Percentiles rank a stretch among this genome's conserved stretches.
These are phyloP conservation scores for Neurospora sp. DNA, from an alignment of 495 filamentous ascomycete species.

Conservation along the genomic window DNA sequence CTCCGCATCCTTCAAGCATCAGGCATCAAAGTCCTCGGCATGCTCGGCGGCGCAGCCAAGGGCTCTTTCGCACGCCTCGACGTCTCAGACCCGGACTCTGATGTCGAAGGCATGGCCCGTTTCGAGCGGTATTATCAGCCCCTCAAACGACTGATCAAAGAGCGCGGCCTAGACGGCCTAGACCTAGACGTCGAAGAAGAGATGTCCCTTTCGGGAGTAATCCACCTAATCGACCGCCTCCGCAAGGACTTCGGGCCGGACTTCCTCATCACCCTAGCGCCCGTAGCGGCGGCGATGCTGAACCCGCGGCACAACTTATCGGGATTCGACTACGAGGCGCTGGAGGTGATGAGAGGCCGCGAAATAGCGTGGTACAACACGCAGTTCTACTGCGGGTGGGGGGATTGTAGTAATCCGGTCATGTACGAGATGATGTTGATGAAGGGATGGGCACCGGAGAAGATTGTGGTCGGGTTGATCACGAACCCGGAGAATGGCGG, in stretches of 20 bases:
- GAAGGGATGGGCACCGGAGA: slow-evolving; percentile 68
- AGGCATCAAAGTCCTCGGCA: slow-evolving; percentile 66
- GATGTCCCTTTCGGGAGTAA: slow-evolving; percentile 61
- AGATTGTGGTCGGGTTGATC: slow-evolving; percentile 65
- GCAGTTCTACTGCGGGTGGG: slow-evolving; percentile 86
- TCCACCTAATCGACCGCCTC: slow-evolving; percentile 65
- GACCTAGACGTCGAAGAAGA: slow-evolving; percentile 80
- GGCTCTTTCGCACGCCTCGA: slow-evolving; percentile 61
- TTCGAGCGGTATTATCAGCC: slow-evolving; percentile 59
- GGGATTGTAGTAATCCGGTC: slow-evolving; percentile 43
- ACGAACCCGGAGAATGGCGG: slow-evolving; percentile 64
- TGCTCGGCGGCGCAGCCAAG: slow-evolving; percentile 73
- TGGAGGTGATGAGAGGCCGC: slow-evolving; percentile 55
- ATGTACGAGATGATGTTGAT: slow-evolving; percentile 61
- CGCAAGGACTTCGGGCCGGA: slow-evolving; percentile 57
- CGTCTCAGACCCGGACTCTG: slow-evolving; percentile 21
- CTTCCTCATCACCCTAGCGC: slow-evolving; percentile 71
- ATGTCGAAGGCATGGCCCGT: no score
- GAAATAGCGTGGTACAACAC: slow-evolving; percentile 75
- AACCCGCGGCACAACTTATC: slow-evolving; percentile 49
- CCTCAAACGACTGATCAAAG: slow-evolving; percentile 49
- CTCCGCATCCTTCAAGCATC: slow-evolving; percentile 51
- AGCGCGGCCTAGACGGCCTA: slow-evolving; percentile 55
- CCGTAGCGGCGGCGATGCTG: slow-evolving; percentile 62
- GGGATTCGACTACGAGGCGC: slow-evolving; percentile 64